Conservation (phyloP, 2,329 filamentous ascomycete genomes). For the Pseudogymnoascus sp. region DNA sequence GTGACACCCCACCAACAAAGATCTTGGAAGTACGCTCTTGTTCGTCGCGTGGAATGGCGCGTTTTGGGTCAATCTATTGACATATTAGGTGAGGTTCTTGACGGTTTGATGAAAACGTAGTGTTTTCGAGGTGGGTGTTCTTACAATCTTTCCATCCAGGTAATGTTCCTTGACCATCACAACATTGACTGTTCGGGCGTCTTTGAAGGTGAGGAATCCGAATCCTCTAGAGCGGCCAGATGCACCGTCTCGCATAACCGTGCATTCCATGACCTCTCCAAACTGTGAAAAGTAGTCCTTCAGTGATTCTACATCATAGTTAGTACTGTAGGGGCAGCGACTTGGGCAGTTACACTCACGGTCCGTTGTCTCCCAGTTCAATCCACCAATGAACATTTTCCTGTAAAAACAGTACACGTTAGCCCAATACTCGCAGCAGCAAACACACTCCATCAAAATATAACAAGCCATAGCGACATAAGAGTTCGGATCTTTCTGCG, state of each 20-base stretch:
- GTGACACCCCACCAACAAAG: slow-evolving; percentile 94
- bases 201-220: slow-evolving; percentile 95
- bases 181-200: slow-evolving; percentile 95
- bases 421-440: neutral
- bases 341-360: slow-evolving; percentile 49
- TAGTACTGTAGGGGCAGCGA: slow-evolving; percentile 19
- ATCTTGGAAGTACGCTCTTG: slow-evolving; percentile 98
- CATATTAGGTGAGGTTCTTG: slow-evolving; percentile 10
- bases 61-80: slow-evolving; percentile 86
- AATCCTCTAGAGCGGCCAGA: slow-evolving; percentile 93
- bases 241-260: slow-evolving; percentile 96
- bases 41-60: slow-evolving; percentile 92
- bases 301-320: slow-evolving; percentile 64
- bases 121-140: slow-evolving; percentile 31
- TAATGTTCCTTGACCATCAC: slow-evolving; percentile 99
- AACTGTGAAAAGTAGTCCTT: slow-evolving; percentile 97
- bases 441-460: neutral
- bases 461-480: neutral
- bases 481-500: neutral
- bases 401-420: slow-evolving; percentile 39
- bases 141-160: slow-evolving; percentile 94
- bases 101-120: neutral
- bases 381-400: slow-evolving; percentile 98
- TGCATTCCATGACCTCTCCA: slow-evolving; percentile 94
- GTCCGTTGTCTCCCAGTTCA: slow-evolving; percentile 99